Evolutionary conservation across 148 eudicot genomes (phyloP).

Genomic region (Amaranthus palmeri): DNA sequence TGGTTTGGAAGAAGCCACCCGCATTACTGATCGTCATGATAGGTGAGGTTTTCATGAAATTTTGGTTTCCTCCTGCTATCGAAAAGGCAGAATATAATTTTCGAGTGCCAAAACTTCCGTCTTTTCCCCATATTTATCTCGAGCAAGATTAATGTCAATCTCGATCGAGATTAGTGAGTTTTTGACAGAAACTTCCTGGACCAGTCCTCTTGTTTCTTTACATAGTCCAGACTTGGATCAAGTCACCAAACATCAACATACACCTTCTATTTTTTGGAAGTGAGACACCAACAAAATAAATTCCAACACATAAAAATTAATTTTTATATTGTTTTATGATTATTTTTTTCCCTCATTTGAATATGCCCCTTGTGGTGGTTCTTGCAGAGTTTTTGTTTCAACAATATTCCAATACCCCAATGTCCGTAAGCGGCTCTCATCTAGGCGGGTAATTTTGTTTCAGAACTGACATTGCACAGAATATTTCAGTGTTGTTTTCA

Average conservation of each 20-base stretch:
- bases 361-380: no score
- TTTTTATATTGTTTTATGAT: no score
- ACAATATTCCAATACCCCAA: no score
- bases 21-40: slow-evolving; percentile 3
- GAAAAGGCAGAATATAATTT: neutral
- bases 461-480: neutral
- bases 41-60: neutral
- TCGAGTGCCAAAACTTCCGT: neutral
- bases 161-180: no score
- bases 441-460: neutral
- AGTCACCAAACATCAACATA: neutral
- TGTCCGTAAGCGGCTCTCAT: no score
- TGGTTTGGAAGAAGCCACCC: neutral
- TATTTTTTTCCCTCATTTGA: no score
- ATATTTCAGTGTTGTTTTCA: neutral
- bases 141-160: no score
- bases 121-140: neutral
- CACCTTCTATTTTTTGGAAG: no score
- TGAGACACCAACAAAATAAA: no score
- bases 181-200: no score
- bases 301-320: no score
- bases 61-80: neutral
- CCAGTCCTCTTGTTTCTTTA: neutral
- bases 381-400: no score
- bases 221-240: neutral